Percentiles rank a stretch among this genome's conserved stretches.
Evolutionary conservation across 257 asterid species (phyloP).

Genomic region (Henckelia pumila): DNA sequence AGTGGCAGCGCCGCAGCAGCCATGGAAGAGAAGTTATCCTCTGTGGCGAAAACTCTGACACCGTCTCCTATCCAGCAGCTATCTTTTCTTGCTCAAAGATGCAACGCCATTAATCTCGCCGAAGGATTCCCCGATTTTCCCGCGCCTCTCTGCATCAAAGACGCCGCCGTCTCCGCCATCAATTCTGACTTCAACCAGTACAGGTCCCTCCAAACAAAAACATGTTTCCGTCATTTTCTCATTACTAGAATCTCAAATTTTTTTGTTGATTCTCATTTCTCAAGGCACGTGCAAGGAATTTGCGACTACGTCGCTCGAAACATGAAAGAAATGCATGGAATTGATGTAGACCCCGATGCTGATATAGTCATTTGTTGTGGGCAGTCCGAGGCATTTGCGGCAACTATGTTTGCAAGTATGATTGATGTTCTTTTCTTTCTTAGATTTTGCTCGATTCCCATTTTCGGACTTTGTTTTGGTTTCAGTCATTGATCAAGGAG

Average conservation of each 20-base stretch:
- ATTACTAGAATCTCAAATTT: not conserved
- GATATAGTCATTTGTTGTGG: conserved; percentile 88
- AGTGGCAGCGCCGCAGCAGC: no score
- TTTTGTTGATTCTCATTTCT: not conserved
- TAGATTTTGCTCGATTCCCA: not conserved
- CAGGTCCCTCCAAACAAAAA: conserved; percentile 41
- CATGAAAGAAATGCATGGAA: conserved; percentile 61
- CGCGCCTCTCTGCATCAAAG: conserved; percentile 58
- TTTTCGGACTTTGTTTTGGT: conserved; percentile 4
- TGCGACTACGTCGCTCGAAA: conserved; percentile 61
- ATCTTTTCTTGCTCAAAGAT: conserved; percentile 66
- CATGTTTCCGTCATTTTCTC: not conserved
- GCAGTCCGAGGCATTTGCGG: conserved; percentile 91
- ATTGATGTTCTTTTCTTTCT: not conserved
- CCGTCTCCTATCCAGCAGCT: conserved; percentile 77
- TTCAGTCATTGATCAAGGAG: conserved; percentile 75
- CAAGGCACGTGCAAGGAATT: conserved; percentile 78
- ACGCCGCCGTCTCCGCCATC: conserved; percentile 81
- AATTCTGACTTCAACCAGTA: conserved; percentile 83
- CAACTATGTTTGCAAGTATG: conserved; percentile 74
- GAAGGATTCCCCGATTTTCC: conserved; percentile 93
- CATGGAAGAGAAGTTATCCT: conserved; percentile 67
- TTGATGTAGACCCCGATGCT: conserved; percentile 54
- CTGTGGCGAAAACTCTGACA: conserved; percentile 51
- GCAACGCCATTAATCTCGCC: conserved; percentile 84